Percentiles rank a stretch among this genome's conserved stretches.
These are phyloP conservation scores for Naegleria lovaniensis DNA, from an alignment of 208 protist genomes.

Conservation along the genomic window DNA sequence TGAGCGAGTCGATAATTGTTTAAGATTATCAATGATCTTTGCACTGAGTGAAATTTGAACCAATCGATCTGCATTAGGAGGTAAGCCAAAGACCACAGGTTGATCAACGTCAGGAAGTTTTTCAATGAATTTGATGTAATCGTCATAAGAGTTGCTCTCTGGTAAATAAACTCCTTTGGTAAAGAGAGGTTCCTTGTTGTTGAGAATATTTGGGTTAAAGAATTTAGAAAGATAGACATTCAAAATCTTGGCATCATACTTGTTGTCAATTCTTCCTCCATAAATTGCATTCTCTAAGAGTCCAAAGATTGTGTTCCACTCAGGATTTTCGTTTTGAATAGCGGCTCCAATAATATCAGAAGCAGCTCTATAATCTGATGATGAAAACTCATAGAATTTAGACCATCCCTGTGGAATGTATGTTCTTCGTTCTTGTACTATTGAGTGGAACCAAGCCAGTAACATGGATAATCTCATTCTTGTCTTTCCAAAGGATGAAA, in stretches of 20 bases:
- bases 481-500: constrained; percentile 54
- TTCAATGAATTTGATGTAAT: constrained; percentile 67
- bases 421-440: constrained; percentile 90
- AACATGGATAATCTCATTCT: constrained; percentile 82
- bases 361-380: constrained; percentile 80
- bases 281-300: constrained; percentile 89
- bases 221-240: constrained; percentile 77
- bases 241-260: constrained; percentile 82
- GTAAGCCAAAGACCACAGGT: constrained; percentile 81
- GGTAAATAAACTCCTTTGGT: background rate
- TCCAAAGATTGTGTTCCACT: constrained; percentile 84
- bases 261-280: constrained; percentile 89
- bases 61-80: constrained; percentile 82
- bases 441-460: constrained; percentile 84
- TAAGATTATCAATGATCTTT: constrained; percentile 65
- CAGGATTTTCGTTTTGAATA: constrained; percentile 45
- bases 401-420: constrained; percentile 95
- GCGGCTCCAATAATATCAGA: constrained; percentile 73
- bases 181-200: constrained; percentile 22
- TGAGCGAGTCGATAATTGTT: constrained; percentile 50
- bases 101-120: constrained; percentile 78
- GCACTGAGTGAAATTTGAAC: constrained; percentile 69
- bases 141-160: constrained; percentile 31
- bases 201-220: constrained; percentile 63
- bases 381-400: constrained; percentile 92